Evolutionary conservation across 768 basidiomycete species (phyloP).

Genomic region (Pulveroboletus sp.): DNA sequence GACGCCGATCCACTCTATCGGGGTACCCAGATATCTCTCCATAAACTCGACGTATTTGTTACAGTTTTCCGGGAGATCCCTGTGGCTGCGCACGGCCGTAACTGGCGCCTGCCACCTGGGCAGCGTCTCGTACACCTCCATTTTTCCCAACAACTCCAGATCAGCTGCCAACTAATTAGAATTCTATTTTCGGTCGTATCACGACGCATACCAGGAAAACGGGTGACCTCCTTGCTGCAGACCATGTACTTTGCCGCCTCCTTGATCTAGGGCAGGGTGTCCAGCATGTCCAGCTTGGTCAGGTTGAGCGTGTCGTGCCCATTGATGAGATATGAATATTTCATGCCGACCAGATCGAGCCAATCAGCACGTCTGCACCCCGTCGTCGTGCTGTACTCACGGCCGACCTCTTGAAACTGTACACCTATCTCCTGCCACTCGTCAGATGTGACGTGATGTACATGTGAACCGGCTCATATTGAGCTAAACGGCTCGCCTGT

Average conservation of each 20-base stretch:
- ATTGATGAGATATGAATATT: conserved; percentile 90
- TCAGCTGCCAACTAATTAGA: conserved; percentile 54
- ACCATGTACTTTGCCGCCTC: conserved; percentile 76
- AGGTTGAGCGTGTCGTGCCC: conserved; percentile 92
- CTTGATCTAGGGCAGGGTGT: conserved; percentile 81
- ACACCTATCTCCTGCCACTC: conserved; percentile 63
- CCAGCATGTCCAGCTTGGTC: conserved; percentile 94
- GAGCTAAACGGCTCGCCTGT: conserved; percentile 97
- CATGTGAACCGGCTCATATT: conserved; percentile 51
- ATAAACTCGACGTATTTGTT: conserved; percentile 85
- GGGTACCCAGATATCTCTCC: conserved; percentile 66
- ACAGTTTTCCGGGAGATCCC: conserved; percentile 79
- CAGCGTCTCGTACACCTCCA: conserved; percentile 84
- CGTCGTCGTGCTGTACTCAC: conserved; percentile 89
- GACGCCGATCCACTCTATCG: conserved; percentile 89
- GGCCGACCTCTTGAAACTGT: conserved; percentile 92
- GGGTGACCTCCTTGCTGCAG: conserved; percentile 70
- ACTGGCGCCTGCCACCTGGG: conserved; percentile 91
- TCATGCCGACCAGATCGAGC: conserved; percentile 95
- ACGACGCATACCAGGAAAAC: conserved; percentile 80
- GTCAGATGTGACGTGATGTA: background rate
- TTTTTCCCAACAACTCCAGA: conserved; percentile 71
- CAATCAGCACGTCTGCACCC: conserved; percentile 93
- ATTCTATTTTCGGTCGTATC: background rate
- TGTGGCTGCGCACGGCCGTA: conserved; percentile 54